These are phyloP conservation scores for Cercospora sp. DNA, from an alignment of 2,329 filamentous ascomycete genomes.

Conservation along the genomic window DNA sequence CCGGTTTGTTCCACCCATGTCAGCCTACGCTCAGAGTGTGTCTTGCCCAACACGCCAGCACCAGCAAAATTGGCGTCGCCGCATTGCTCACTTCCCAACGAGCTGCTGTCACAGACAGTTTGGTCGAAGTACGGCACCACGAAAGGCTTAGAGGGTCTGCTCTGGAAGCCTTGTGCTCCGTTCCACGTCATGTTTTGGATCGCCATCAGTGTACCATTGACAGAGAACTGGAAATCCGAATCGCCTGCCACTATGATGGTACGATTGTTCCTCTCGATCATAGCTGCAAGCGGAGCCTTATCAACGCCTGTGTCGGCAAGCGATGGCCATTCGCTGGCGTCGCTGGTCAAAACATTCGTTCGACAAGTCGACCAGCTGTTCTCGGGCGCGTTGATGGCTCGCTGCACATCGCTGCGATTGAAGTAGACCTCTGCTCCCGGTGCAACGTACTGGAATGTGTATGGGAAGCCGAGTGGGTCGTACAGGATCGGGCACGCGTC, in stretches of 20 bases:
- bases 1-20: constrained; percentile 30
- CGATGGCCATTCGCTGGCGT: not conserved
- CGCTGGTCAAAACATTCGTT: constrained; percentile 11
- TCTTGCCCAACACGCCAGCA: constrained; percentile 31
- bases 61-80: constrained; percentile 22
- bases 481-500: constrained; percentile 33
- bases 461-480: constrained; percentile 24
- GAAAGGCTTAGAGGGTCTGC: constrained; percentile 27
- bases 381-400: constrained; percentile 38
- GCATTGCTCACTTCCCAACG: not conserved
- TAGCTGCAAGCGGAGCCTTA: not conserved
- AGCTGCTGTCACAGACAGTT: not conserved
- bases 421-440: constrained; percentile 31
- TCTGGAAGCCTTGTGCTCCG: constrained; percentile 34
- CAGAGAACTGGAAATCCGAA: constrained; percentile 32
- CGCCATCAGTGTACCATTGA: constrained; percentile 32
- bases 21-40: constrained; percentile 32
- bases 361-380: constrained; percentile 34
- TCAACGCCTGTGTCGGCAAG: constrained; percentile 20
- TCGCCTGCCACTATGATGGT: constrained; percentile 35
- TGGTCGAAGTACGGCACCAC: constrained; percentile 28
- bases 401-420: constrained; percentile 39
- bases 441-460: constrained; percentile 1
- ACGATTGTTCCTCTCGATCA: constrained; percentile 38
- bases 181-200: constrained; percentile 39